Conservation (phyloP, 208 protist genomes). For the Tritrichomonas musculus region DNA sequence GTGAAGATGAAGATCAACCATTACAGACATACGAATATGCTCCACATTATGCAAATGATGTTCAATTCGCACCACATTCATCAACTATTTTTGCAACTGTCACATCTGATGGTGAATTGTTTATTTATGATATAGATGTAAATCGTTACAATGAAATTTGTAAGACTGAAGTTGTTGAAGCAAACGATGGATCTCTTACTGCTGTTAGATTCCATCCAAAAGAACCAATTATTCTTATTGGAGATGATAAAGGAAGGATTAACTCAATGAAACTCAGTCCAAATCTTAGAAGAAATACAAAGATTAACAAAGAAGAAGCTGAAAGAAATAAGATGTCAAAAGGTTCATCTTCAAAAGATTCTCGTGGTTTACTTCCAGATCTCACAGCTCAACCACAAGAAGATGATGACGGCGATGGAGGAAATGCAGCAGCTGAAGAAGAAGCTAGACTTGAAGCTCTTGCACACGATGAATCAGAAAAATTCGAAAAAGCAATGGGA, state of each 20-base stretch:
- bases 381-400: background rate
- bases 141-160: background rate
- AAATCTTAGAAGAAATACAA: slow-evolving; percentile 19
- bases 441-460: background rate
- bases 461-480: background rate
- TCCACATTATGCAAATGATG: background rate
- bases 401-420: background rate
- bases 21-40: slow-evolving; percentile 8
- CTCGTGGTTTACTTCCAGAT: background rate
- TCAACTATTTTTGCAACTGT: background rate
- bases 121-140: background rate
- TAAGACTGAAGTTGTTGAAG: background rate
- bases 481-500: slow-evolving; percentile 1
- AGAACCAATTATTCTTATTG: background rate
- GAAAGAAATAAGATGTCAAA: background rate
- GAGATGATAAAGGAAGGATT: background rate
- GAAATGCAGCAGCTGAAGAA: background rate
- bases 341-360: background rate
- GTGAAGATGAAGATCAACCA: background rate
- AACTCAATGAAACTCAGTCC: background rate
- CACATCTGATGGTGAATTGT: background rate
- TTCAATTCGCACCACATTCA: background rate
- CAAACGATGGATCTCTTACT: background rate
- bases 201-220: background rate
- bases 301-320: background rate